Conservation (phyloP, 441 rosid species). For the Melastoma candidum region DNA sequence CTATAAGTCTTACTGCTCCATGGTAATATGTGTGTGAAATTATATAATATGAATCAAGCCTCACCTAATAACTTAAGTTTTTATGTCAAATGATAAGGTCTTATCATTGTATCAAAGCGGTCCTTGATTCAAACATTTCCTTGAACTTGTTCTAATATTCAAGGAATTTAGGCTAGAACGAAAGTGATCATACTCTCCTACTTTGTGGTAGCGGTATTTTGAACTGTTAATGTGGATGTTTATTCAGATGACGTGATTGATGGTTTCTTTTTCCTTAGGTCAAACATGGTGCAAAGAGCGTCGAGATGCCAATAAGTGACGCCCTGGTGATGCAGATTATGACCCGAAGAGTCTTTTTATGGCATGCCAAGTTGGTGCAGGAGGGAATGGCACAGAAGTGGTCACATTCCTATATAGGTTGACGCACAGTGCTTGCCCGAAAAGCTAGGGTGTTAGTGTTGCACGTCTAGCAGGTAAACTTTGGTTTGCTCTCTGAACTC, state of each 20-base stretch:
- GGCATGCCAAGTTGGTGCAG: slow-evolving; percentile 80
- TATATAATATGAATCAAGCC: no score
- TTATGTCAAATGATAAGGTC: no score
- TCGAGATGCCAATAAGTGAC: slow-evolving; percentile 60
- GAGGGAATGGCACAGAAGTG: slow-evolving; percentile 59
- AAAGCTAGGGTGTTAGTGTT: slow-evolving; percentile 95
- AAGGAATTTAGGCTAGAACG: no score
- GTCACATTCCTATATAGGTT: slow-evolving; percentile 86
- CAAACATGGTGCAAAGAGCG: slow-evolving; percentile 33
- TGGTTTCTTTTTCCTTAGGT: slow-evolving; percentile 4
- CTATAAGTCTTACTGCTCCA: background rate
- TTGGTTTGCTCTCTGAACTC: slow-evolving; percentile 1
- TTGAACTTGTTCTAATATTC: no score
- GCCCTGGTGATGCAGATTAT: slow-evolving; percentile 66
- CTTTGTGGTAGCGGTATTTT: no score
- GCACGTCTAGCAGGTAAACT: slow-evolving; percentile 87
- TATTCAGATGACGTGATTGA: background rate
- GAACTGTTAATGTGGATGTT: no score
- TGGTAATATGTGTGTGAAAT: background rate
- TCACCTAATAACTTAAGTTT: no score
- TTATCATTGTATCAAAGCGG: no score
- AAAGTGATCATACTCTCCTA: no score
- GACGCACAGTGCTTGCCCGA: slow-evolving; percentile 84
- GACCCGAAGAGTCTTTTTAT: slow-evolving; percentile 82
- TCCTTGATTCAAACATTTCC: background rate